These are phyloP conservation scores for Entamoeba invadens DNA, from an alignment of 208 protist genomes.

Conservation along the genomic window DNA sequence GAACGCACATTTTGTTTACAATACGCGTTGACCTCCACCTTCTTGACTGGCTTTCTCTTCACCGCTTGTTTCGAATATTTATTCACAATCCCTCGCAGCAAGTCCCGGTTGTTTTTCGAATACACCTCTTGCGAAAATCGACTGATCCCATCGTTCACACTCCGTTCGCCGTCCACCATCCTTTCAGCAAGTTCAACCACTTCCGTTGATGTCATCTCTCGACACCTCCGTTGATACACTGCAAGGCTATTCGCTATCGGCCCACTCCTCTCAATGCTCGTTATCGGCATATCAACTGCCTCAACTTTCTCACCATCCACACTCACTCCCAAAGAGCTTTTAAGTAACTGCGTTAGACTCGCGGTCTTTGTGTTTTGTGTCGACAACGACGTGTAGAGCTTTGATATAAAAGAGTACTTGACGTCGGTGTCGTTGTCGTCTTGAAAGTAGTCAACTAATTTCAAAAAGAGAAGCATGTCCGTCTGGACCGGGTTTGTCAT, in stretches of 20 bases:
- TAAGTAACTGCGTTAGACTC: background rate
- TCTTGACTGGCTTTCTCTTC: background rate
- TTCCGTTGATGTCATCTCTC: background rate
- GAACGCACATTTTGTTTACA: background rate
- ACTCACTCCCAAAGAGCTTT: background rate
- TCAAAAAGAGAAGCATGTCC: background rate
- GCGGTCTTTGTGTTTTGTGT: background rate
- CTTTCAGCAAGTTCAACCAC: background rate
- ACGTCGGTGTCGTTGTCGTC: background rate
- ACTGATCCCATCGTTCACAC: background rate
- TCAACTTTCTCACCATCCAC: background rate
- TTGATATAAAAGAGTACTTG: background rate
- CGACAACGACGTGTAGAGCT: background rate
- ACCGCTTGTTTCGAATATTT: background rate
- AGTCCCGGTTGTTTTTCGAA: background rate
- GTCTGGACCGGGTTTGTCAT: background rate
- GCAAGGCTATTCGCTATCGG: background rate
- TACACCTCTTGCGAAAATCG: background rate
- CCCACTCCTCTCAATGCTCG: background rate
- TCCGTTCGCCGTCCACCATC: background rate
- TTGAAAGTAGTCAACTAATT: background rate
- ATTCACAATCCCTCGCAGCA: background rate
- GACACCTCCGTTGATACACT: background rate
- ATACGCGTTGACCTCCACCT: background rate
- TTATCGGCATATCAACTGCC: background rate